Base-by-base conservation (phyloP, 2,329 filamentous ascomycete genomes). In the Alternaria longipes region DNA sequence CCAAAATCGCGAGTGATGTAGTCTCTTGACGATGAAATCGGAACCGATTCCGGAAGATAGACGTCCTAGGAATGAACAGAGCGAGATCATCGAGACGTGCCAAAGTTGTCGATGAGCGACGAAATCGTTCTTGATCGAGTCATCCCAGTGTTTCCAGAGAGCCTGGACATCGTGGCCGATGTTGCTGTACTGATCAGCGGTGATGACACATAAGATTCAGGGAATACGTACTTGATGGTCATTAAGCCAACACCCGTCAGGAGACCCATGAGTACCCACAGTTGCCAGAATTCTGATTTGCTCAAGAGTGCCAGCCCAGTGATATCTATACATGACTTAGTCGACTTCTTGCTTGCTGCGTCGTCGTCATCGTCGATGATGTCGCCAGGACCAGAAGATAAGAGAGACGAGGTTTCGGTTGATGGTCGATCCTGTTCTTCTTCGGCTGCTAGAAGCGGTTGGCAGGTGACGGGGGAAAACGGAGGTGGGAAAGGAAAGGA, bases 241-340 rank as follows among this genome's bases (percentile, higher is more conserved):
- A 99, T 99, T 67, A 99, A 82, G 11, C 95, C 95, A 70, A 97
- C 91, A 54, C 95, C 95, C 5, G 93, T 93, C 64, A 98, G 83
- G n/a, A 97, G 86, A 40, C 90, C 93, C 86, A 99, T 92, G 68
- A 97, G 89, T 59, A 86, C 79, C 78, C 96, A 98, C 28, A 97
- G 81, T 73, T 96, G 91, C 93, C 94, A 98, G 79, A 98, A 99
- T 67, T 96, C 91, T 49, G 89, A 72, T 62, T 86, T 88, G 54
- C 83, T 83, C 32, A 97, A 81, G 74, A 99, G 84, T 16, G 86
- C 85, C 74, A 93, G 83, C 66, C 95, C 95, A 76, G 94, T 92
- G 74, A 98, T 91, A 88, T 98, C 95, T 92, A 91, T 80, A 85
- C 89, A 89, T 84, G 89, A 90, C 84, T 89, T 87, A 84, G 89